phyloP scores from a whole-genome alignment of 495 filamentous ascomycete genomes.

The Penicillium dipodomyicola region DNA sequence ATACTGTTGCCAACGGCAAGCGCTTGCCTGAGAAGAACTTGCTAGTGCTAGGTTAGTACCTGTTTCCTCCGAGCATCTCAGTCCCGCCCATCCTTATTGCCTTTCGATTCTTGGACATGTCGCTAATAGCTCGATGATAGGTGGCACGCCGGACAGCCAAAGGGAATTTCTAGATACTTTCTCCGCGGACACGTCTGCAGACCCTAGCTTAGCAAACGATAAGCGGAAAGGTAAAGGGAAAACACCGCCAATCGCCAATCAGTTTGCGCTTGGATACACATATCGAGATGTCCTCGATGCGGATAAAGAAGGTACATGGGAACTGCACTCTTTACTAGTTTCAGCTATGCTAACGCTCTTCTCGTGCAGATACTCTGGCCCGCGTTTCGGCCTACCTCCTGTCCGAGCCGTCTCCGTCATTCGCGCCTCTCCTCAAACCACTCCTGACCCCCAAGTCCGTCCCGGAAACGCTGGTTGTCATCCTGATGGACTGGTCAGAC shows the following conservation, averaged over 20 bases:
- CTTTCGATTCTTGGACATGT: slow-evolving; percentile 3
- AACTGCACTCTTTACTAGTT: neutral
- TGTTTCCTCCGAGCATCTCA: slow-evolving; percentile 5
- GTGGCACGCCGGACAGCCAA: slow-evolving; percentile 85
- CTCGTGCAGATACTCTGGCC: slow-evolving; percentile 71
- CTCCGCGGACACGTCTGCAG: slow-evolving; percentile 56
- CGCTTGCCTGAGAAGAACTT: slow-evolving; percentile 90
- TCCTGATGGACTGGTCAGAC: slow-evolving; percentile 88
- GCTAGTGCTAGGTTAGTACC: slow-evolving; percentile 68
- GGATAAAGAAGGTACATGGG: slow-evolving; percentile 75
- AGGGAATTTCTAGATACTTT: slow-evolving; percentile 85
- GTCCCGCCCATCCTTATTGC: slow-evolving; percentile 1
- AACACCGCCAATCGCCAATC: slow-evolving; percentile 81
- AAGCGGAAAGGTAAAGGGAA: slow-evolving; percentile 60
- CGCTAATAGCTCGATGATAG: slow-evolving; percentile 43
- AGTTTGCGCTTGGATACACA: slow-evolving; percentile 90
- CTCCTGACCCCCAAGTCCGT: slow-evolving; percentile 83
- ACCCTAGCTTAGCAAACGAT: slow-evolving; percentile 52
- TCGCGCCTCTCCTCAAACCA: slow-evolving; percentile 78
- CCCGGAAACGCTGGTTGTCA: slow-evolving; percentile 80
- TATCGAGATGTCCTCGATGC: slow-evolving; percentile 94
- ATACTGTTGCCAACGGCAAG: slow-evolving; percentile 85
- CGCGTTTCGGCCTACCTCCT: slow-evolving; percentile 90
- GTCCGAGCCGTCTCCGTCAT: slow-evolving; percentile 74
- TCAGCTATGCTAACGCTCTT: neutral